A percentile compares a stretch with the other conserved stretches of the same genome.
Evolutionary conservation across 2,329 filamentous ascomycete species (phyloP).

Genomic region (Monosporascus sp.): DNA sequence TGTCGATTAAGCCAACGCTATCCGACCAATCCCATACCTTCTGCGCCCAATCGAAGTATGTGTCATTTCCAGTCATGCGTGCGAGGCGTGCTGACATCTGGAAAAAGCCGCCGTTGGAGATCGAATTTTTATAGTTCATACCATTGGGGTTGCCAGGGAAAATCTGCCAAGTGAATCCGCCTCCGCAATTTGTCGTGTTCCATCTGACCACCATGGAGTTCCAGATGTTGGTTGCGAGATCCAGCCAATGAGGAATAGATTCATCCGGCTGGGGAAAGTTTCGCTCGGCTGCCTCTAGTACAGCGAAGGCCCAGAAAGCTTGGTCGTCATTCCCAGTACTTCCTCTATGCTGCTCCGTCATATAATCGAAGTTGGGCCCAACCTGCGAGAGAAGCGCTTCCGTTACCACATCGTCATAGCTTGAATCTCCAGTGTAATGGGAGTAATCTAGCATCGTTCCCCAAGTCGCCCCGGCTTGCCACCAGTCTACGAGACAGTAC

Average conservation of each 20-base stretch:
- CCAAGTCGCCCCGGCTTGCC: conserved; percentile 61
- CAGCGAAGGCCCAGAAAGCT: conserved; percentile 66
- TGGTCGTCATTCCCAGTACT: conserved; percentile 71
- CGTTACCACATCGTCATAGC: conserved; percentile 55
- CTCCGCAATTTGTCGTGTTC: conserved; percentile 62
- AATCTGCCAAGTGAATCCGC: conserved; percentile 79
- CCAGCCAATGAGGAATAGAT: conserved; percentile 56
- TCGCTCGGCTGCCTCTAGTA: conserved; percentile 63
- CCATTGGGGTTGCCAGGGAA: conserved; percentile 64
- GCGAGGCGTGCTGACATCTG: conserved; percentile 73
- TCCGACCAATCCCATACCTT: conserved; percentile 63
- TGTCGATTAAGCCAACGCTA: conserved; percentile 51
- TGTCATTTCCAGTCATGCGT: conserved; percentile 61
- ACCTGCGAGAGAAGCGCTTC: conserved; percentile 55
- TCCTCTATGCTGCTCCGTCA: conserved; percentile 49
- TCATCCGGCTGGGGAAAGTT: conserved; percentile 59
- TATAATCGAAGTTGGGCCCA: conserved; percentile 54
- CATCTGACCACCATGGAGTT: conserved; percentile 65
- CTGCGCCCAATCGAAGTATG: conserved; percentile 61
- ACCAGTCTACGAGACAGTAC: conserved; percentile 44
- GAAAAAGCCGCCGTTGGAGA: conserved; percentile 79
- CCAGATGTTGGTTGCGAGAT: conserved; percentile 67
- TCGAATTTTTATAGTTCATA: conserved; percentile 76
- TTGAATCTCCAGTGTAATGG: conserved; percentile 57
- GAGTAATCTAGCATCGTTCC: conserved; percentile 67